These are phyloP conservation scores for Chimonanthus salicifolius DNA, from an alignment of 164 flowering plant species.

Conservation along the genomic window DNA sequence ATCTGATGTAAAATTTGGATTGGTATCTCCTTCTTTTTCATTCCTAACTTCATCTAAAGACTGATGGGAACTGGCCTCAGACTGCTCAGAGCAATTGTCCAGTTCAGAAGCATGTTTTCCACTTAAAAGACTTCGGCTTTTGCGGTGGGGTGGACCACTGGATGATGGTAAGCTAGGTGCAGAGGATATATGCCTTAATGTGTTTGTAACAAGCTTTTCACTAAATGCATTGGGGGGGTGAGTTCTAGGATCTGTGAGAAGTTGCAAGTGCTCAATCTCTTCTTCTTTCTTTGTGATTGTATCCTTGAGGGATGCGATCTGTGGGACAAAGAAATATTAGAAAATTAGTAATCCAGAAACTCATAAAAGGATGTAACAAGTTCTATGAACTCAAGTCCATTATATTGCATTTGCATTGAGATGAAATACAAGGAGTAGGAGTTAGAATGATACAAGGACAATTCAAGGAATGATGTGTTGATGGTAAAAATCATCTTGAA, in stretches of 20 bases:
- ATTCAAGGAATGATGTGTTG: too few relatives aligned
- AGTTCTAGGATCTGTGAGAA: slow-evolving; percentile 47
- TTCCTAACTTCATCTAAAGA: slow-evolving; percentile 38
- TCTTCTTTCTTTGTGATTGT: slow-evolving; percentile 75
- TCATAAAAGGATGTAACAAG: too few relatives aligned
- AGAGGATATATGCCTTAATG: slow-evolving; percentile 31
- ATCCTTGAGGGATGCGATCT: slow-evolving; percentile 86
- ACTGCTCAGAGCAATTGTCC: slow-evolving; percentile 36
- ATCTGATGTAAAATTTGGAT: slow-evolving; percentile 28
- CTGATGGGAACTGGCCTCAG: slow-evolving; percentile 39
- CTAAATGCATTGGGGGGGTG: slow-evolving; percentile 22
- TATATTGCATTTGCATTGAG: too few relatives aligned
- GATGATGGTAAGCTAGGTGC: slow-evolving; percentile 27
- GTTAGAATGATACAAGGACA: too few relatives aligned
- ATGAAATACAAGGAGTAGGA: too few relatives aligned
- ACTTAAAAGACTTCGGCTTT: slow-evolving; percentile 24
- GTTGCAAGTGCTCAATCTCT: slow-evolving; percentile 73
- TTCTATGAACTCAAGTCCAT: too few relatives aligned
- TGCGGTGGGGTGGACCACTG: slow-evolving; percentile 16
- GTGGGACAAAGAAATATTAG: slow-evolving; percentile 5
- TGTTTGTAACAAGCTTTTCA: slow-evolving; percentile 30
- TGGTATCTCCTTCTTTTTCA: slow-evolving; percentile 28
- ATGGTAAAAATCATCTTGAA: too few relatives aligned
- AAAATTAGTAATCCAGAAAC: too few relatives aligned
- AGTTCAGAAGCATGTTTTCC: slow-evolving; percentile 34